Evolutionary conservation across 2,329 filamentous ascomycete species (phyloP), one percentile per base, ranked within the genome.

Genomic region (Corniculantispora saksenae): DNA sequence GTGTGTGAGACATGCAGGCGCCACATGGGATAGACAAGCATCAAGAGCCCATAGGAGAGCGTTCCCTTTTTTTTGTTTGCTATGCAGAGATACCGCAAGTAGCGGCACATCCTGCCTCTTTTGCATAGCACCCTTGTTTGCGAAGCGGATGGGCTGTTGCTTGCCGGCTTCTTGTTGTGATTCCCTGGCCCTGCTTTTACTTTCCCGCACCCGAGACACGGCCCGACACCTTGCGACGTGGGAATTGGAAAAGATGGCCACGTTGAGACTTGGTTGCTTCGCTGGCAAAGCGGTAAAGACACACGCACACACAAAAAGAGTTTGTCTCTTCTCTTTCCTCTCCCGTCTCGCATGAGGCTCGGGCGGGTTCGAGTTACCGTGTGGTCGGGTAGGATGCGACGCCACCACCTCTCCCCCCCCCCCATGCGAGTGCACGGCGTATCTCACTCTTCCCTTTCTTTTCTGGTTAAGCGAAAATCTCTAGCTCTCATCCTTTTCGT

Each of bases 301-400:
- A n/a, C n/a, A n/a, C n/a, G n/a, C n/a, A n/a, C n/a, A n/a, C n/a
- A n/a, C 19, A 50, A 25, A 50, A 25, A 50, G 17, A n/a, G 25
- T 54, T 10, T 56, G 27, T 32, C 57, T 35, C 32, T 15, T 61
- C 65, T 61, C 23, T 60, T 40, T 64, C 48, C 53, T 60, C 62
- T 65, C 38, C 60, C 55, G 40, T 67, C 35, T 43, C 13, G 21
- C 13, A 21, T 65, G 68, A 23, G 71, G 27, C n/a, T n/a, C n/a
- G 38, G 6, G 45, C 6, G 6, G 32, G 6, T 32, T 10, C 10
- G 32, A 5, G 5, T 10, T 43, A 43, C 38, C 38, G 38, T 43
- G 38, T 43, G 38, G 38, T 43, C 38, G 38, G 38, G 38, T 43
- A 13, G 12, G 38, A 13, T 43, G 10, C 32, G 32, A 32, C 32